A percentile compares a stretch with the other conserved stretches of the same genome.
Evolutionary conservation across 345 rosid species (phyloP).

Genomic region (Melaleuca alternifolia): DNA sequence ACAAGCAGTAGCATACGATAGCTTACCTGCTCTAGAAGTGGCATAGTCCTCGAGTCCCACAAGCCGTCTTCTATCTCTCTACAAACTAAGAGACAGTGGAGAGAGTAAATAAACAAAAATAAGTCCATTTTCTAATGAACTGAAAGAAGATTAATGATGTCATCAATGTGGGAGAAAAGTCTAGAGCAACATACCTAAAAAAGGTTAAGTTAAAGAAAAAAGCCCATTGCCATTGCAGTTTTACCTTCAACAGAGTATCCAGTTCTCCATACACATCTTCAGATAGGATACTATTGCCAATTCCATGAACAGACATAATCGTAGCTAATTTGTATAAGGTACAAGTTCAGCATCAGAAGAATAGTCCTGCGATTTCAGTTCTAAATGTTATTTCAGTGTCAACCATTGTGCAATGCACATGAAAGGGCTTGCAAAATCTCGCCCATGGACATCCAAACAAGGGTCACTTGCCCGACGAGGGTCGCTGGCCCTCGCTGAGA

Average conservation of each 20-base stretch:
- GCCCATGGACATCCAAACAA: background rate
- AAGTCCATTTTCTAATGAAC: background rate
- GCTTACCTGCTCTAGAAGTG: conserved; percentile 61
- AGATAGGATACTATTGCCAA: background rate
- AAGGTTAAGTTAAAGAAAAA: background rate
- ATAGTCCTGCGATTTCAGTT: background rate
- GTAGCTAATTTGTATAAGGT: no score
- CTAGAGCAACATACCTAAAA: background rate
- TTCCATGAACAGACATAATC: background rate
- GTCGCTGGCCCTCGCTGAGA: background rate
- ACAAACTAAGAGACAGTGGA: background rate
- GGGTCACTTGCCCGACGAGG: no score
- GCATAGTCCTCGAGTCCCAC: conserved; percentile 87
- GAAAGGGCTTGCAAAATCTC: background rate
- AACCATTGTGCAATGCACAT: rapidly evolving
- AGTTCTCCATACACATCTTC: background rate
- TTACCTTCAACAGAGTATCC: background rate
- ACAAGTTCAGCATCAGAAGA: background rate
- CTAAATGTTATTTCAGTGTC: background rate
- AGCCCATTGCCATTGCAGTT: background rate
- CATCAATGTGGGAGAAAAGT: background rate
- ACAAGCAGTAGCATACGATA: background rate
- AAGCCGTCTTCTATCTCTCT: conserved; percentile 82
- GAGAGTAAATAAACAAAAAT: background rate
- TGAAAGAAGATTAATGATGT: background rate